A percentile compares a stretch with the other conserved stretches of the same genome.
Conservation (phyloP, 345 rosid genomes). For the Gossypium thurberi region DNA sequence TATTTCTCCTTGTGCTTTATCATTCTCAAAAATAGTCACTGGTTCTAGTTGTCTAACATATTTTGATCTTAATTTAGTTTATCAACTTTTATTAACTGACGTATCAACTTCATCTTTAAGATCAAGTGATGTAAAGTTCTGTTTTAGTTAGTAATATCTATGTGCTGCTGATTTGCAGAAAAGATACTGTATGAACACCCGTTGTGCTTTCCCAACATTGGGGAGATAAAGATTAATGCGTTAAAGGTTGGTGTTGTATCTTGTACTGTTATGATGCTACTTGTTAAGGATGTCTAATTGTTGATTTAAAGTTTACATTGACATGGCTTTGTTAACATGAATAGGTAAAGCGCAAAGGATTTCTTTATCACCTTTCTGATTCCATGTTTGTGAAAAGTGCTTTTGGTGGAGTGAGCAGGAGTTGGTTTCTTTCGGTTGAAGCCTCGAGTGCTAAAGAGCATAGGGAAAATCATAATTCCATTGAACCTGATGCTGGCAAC, state of each 20-base stretch:
- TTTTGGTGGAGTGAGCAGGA: conserved; percentile 30
- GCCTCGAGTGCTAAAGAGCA: conserved; percentile 25
- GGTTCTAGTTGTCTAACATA: background rate
- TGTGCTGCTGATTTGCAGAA: conserved; percentile 28
- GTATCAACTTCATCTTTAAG: background rate
- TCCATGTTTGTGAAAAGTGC: conserved; percentile 40
- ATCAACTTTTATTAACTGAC: background rate
- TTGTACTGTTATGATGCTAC: background rate
- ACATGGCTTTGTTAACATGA: conserved; percentile 9
- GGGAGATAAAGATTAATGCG: conserved; percentile 38
- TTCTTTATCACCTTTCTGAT: conserved; percentile 43
- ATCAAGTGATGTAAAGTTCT: background rate
- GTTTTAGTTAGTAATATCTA: conserved; percentile 1
- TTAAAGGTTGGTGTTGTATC: conserved; percentile 35
- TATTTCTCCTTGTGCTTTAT: background rate
- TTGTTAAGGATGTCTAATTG: background rate
- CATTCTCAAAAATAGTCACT: background rate
- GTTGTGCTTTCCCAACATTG: conserved; percentile 41
- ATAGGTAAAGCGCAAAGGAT: conserved; percentile 44
- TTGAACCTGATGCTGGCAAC: conserved; percentile 4
- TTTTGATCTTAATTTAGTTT: background rate
- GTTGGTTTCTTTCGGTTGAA: conserved; percentile 55
- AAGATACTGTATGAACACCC: conserved; percentile 39
- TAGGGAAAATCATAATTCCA: background rate
- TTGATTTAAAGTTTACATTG: background rate